phyloP scores from a whole-genome alignment of 139 green algal species.

The Micractinium conductrix region DNA sequence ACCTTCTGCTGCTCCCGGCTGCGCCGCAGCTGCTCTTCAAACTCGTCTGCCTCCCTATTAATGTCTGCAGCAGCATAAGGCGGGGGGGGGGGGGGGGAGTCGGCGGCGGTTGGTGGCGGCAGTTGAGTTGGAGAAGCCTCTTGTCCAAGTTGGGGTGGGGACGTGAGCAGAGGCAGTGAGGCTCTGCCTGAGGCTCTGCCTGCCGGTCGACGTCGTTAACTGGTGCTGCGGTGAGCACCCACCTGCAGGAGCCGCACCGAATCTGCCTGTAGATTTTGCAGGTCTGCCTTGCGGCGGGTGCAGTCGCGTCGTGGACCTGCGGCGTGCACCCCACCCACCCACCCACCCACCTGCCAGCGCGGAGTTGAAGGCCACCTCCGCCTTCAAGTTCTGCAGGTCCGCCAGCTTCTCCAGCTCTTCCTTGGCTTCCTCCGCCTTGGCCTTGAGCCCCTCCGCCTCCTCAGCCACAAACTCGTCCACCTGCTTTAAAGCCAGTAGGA shows the following conservation, averaged over 20 bases:
- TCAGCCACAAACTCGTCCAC: conserved; percentile 53
- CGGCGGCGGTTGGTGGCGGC: neutral
- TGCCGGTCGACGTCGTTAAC: too few species aligned
- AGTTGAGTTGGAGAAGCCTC: neutral
- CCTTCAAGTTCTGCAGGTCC: conserved; percentile 41
- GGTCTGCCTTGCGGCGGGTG: too few species aligned
- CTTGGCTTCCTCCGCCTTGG: conserved; percentile 57
- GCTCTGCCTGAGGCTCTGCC: too few species aligned
- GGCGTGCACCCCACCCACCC: neutral
- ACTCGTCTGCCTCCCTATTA: conserved; percentile 57
- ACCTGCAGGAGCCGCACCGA: too few species aligned
- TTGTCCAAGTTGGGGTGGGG: too few species aligned
- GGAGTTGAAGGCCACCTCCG: conserved; percentile 54
- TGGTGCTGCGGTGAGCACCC: too few species aligned
- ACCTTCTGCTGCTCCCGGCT: conserved; percentile 46
- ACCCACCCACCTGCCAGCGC: conserved; percentile 37
- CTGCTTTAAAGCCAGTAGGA: conserved; percentile 11
- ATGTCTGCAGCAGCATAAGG: conserved; percentile 48
- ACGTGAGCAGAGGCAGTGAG: too few species aligned
- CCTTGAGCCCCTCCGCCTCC: conserved; percentile 42
- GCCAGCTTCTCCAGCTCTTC: conserved; percentile 54
- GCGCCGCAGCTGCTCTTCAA: conserved; percentile 52
- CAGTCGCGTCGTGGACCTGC: too few species aligned
- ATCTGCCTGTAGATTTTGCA: too few species aligned
- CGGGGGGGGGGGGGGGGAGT: neutral